Conservation (phyloP, 768 basidiomycete genomes). For the Boletus insuetus region DNA sequence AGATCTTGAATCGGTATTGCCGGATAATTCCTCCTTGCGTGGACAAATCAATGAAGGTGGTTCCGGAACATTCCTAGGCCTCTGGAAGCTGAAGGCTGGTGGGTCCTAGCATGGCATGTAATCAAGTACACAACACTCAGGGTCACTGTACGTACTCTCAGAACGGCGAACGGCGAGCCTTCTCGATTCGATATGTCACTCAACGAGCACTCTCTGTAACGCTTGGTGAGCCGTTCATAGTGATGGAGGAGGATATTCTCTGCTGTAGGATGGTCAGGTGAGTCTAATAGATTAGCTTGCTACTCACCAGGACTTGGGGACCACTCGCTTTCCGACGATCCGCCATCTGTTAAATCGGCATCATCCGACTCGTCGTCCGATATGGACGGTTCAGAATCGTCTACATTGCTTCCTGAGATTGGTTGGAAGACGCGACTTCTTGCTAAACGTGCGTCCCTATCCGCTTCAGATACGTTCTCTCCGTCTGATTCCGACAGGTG, state of each 20-base stretch:
- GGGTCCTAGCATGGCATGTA: conserved; percentile 10
- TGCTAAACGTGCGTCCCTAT: conserved; percentile 72
- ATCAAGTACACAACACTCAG: not conserved
- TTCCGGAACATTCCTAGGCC: not conserved
- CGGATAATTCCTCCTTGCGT: conserved; percentile 1
- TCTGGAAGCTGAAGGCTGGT: conserved; percentile 5
- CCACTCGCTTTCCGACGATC: conserved; percentile 35
- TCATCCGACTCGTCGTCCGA: conserved; percentile 81
- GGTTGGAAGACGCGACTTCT: conserved; percentile 53
- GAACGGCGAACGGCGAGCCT: conserved; percentile 43
- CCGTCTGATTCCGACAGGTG: conserved; percentile 62
- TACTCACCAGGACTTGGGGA: conserved; percentile 40
- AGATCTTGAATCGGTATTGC: not conserved
- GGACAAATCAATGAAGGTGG: conserved; percentile 2
- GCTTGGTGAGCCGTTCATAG: conserved; percentile 49
- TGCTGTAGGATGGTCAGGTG: conserved; percentile 20
- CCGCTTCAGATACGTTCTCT: conserved; percentile 58
- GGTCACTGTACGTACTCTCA: conserved; percentile 36
- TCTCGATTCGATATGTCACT: conserved; percentile 43
- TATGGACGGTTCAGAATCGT: conserved; percentile 50
- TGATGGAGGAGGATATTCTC: conserved; percentile 35
- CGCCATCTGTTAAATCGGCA: conserved; percentile 59
- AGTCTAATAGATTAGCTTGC: not conserved
- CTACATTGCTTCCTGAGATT: conserved; percentile 8
- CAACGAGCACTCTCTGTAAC: conserved; percentile 41